Percentiles rank a stretch among this genome's conserved stretches.
These are phyloP conservation scores for Turritis glabra DNA, from an alignment of 345 rosid species.

Conservation along the genomic window DNA sequence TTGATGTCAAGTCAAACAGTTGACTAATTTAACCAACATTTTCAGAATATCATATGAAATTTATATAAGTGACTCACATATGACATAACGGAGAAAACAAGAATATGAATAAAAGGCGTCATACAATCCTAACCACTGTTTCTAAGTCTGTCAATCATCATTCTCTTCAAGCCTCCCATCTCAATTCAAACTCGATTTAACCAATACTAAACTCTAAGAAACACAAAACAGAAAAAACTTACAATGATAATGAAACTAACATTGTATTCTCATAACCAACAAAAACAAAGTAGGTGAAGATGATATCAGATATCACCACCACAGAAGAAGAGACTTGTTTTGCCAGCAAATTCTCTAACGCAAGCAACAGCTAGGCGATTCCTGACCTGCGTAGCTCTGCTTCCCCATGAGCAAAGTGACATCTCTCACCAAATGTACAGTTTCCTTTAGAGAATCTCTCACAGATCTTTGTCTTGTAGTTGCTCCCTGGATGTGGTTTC, in stretches of 20 bases:
- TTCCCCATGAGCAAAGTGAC: slow-evolving; percentile 95
- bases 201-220: slow-evolving; percentile 14
- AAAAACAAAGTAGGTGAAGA: slow-evolving; percentile 10
- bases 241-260: slow-evolving; percentile 24
- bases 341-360: slow-evolving; percentile 10
- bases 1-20: not conserved
- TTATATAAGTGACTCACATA: not conserved
- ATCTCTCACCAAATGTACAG: slow-evolving; percentile 87
- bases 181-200: slow-evolving; percentile 10
- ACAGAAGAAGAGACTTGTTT: slow-evolving; percentile 10
- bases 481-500: slow-evolving; percentile 47
- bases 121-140: slow-evolving; percentile 29
- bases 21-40: not conserved
- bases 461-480: slow-evolving; percentile 85
- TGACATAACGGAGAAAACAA: slow-evolving; percentile 1
- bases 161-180: not conserved
- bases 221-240: slow-evolving; percentile 25
- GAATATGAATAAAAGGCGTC: not conserved
- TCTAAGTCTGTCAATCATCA: slow-evolving; percentile 22
- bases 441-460: slow-evolving; percentile 74
- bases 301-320: slow-evolving; percentile 24
- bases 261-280: slow-evolving; percentile 25
- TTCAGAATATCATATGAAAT: not conserved
- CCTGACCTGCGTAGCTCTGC: slow-evolving; percentile 71
- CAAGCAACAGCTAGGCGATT: slow-evolving; percentile 29